Percentiles rank a stretch among this genome's conserved stretches.
Conservation (phyloP, 1,284 basidiomycete genomes). For the Cystobasidium slooffiae region DNA sequence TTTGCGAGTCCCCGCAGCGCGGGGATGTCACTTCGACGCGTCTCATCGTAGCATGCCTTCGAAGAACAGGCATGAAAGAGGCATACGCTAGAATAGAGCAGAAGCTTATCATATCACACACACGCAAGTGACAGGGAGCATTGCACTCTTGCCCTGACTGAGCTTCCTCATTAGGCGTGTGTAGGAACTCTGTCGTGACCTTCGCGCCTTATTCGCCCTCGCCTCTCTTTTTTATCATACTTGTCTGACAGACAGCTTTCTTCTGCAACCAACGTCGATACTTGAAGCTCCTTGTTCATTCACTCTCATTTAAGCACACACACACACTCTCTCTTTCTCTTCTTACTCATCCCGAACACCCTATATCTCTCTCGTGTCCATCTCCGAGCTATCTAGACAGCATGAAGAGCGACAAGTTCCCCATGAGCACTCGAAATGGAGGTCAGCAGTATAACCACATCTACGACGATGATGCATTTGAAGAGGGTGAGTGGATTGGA, state of each 20-base stretch:
- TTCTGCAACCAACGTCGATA: not conserved
- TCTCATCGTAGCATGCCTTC: not conserved
- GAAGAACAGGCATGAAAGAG: not conserved
- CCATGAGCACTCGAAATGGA: conserved; percentile 11
- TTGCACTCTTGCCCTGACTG: too few relatives aligned
- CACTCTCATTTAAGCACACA: conserved; percentile 4
- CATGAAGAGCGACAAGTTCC: conserved; percentile 23
- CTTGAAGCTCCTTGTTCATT: not conserved
- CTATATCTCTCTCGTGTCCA: not conserved
- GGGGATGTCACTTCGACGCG: not conserved
- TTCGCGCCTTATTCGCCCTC: not conserved
- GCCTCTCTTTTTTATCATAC: not conserved
- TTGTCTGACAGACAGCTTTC: not conserved
- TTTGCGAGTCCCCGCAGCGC: too few relatives aligned
- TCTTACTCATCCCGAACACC: not conserved
- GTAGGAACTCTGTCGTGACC: not conserved
- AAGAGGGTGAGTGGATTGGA: conserved; percentile 6
- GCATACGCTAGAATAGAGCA: not conserved
- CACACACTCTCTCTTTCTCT: conserved; percentile 11
- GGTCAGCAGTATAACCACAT: conserved; percentile 24
- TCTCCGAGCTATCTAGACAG: not conserved
- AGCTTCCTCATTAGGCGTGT: too few relatives aligned
- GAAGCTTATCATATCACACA: too few relatives aligned
- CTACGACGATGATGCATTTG: conserved; percentile 11
- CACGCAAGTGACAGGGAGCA: too few relatives aligned